These are phyloP conservation scores for Syncephalastrum racemosum DNA, from an alignment of 371 early-diverging fungal species.

Conservation along the genomic window DNA sequence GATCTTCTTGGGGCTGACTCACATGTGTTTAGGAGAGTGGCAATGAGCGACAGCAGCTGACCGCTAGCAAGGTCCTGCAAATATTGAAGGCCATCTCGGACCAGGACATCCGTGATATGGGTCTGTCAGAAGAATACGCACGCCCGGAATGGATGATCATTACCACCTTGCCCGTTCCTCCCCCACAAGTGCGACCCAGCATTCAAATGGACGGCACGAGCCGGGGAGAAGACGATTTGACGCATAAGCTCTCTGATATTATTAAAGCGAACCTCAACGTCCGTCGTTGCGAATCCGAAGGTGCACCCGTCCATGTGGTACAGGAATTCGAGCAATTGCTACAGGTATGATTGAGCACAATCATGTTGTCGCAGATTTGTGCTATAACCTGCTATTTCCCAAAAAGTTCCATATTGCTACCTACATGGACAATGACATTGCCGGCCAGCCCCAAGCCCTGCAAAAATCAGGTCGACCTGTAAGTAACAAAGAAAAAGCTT, in stretches of 20 bases:
- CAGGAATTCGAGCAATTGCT: conserved; percentile 94
- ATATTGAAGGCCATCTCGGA: conserved; percentile 93
- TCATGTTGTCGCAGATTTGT: background rate
- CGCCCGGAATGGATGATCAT: conserved; percentile 99
- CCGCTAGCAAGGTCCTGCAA: conserved; percentile 82
- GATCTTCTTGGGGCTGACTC: background rate
- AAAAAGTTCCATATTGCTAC: conserved; percentile 95
- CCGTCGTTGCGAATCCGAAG: conserved; percentile 91
- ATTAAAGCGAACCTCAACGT: conserved; percentile 96
- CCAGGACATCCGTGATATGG: conserved; percentile 89
- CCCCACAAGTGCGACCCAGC: conserved; percentile 99
- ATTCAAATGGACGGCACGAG: conserved; percentile 95
- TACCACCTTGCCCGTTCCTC: conserved; percentile 96
- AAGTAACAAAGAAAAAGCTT: conserved; percentile 26
- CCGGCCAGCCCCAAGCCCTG: conserved; percentile 95
- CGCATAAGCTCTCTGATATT: conserved; percentile 95
- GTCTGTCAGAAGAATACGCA: conserved; percentile 90
- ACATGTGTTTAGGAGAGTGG: conserved; percentile 38
- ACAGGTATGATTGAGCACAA: conserved; percentile 53
- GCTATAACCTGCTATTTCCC: background rate
- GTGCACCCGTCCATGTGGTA: conserved; percentile 95
- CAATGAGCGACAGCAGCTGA: conserved; percentile 71
- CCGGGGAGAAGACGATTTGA: conserved; percentile 98
- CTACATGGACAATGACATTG: conserved; percentile 98
- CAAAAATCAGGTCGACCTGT: conserved; percentile 98